phyloP scores from a whole-genome alignment of 2,329 filamentous ascomycete species.

The Alternaria arborescens region DNA sequence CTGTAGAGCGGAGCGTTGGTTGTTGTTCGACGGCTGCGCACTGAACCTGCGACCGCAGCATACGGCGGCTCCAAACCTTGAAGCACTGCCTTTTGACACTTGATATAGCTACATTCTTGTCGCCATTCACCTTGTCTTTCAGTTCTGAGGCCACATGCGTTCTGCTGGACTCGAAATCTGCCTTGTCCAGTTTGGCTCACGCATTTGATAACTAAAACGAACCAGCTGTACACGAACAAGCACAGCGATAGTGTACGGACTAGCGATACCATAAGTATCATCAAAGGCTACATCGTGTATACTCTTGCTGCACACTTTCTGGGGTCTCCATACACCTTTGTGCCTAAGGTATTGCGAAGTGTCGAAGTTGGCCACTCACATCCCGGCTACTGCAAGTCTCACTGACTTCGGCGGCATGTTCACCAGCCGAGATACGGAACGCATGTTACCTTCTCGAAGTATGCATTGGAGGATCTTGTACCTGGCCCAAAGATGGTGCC shows the following conservation, averaged over 20 bases:
- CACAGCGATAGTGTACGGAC: neutral
- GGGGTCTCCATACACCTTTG: neutral
- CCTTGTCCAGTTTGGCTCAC: neutral
- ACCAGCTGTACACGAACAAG: neutral
- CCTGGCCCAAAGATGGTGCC: slow-evolving; percentile 2
- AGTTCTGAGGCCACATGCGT: neutral
- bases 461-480: neutral
- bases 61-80: slow-evolving; percentile 1
- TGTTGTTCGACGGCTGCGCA: neutral
- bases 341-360: neutral
- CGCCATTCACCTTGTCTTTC: neutral
- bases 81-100: slow-evolving; percentile 8
- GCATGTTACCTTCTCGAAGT: neutral
- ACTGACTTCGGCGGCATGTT: neutral
- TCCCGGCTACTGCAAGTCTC: neutral
- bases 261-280: neutral
- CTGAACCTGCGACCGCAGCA: slow-evolving; percentile 6
- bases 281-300: neutral
- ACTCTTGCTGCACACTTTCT: too few relatives aligned
- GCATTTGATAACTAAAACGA: neutral
- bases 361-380: slow-evolving; percentile 5
- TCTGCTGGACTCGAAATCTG: neutral
- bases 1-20: neutral
- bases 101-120: slow-evolving; percentile 1
- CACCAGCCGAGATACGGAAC: neutral